Base-by-base conservation (phyloP, 2,329 filamentous ascomycete species). In the Stenocarpella maydis region DNA sequence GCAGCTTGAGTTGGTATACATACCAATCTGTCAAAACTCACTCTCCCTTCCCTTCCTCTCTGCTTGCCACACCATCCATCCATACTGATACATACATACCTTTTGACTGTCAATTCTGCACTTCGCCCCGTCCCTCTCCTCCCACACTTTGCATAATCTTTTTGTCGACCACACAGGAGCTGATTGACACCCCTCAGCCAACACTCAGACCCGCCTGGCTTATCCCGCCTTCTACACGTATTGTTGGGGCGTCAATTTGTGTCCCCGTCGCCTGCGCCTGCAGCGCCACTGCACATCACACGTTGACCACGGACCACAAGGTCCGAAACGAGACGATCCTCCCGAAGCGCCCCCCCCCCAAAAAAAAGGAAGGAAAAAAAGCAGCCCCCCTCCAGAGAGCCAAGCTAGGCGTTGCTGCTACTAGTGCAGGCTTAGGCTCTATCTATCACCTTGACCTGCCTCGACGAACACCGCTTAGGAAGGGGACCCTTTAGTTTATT, bases 231-330 rank as follows among this genome's bases (percentile, higher is more conserved):
- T 63, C 58, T 24, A 34, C 28, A 45, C 26, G 31, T 47, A 43
- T 63, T 26, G 58, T 63, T 37, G 41, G 28, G 41, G 41, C 43
- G 43, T 49, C 43, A 49, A 49, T 63, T 26, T 26, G 58, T 49
- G 58, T 49, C 58, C 31, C 43, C 24, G 21, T 45, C 58, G 34
- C 26, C 41, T 61, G 55, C 55, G 43, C 53, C 53, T 41, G 21
- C 37, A 58, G 37, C 53, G 58, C 58, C 58, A 63, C 41, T 63
- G 43, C 58, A 37, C 34, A 26, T 10, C 54, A 61, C 58, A 63
- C 58, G 58, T 26, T 49, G 43, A 63, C 58, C 58, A 49, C 58
- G 43, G 58, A 63, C 58, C 58, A 49, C 58, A 49, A 26, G 24
- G 43, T 28, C 58, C 43, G 58, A 19, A 37, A 47, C 58, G 55